Percentiles rank a stretch among this genome's conserved stretches.
phyloP scores from a whole-genome alignment of 2,329 filamentous ascomycete species.

The Sporothrix inflata region DNA sequence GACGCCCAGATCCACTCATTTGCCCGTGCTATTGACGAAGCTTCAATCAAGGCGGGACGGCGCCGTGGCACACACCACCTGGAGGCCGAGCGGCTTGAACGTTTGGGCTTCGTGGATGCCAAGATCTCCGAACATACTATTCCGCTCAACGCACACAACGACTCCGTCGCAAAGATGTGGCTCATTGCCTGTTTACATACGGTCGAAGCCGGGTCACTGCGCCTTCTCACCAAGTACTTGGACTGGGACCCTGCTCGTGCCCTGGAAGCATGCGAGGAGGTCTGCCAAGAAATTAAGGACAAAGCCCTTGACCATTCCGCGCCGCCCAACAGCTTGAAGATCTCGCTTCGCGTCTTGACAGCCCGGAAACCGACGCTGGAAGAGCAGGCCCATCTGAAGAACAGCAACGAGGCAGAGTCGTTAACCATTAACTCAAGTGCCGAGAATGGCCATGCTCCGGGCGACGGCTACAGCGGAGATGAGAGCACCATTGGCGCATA shows the following conservation, averaged over 20 bases:
- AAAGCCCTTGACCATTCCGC: slow-evolving; percentile 51
- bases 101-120: slow-evolving; percentile 51
- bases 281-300: slow-evolving; percentile 53
- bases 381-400: slow-evolving; percentile 24
- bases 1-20: slow-evolving; percentile 48
- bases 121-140: slow-evolving; percentile 48
- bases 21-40: slow-evolving; percentile 39
- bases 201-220: slow-evolving; percentile 50
- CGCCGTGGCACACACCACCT: slow-evolving; percentile 34
- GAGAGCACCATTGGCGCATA: slow-evolving; percentile 32
- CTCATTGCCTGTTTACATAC: slow-evolving; percentile 47
- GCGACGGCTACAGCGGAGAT: slow-evolving; percentile 24
- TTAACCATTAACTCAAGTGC: background rate
- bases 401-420: background rate
- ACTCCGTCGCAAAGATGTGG: slow-evolving; percentile 51
- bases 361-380: slow-evolving; percentile 53
- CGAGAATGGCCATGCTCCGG: background rate
- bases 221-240: slow-evolving; percentile 57
- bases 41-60: slow-evolving; percentile 47
- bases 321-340: slow-evolving; percentile 44
- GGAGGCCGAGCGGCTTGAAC: slow-evolving; percentile 41
- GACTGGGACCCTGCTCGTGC: slow-evolving; percentile 56
- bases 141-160: slow-evolving; percentile 50
- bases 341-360: slow-evolving; percentile 54
- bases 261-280: slow-evolving; percentile 50